Evolutionary conservation across 2,329 filamentous ascomycete species (phyloP), one percentile per base, ranked within the genome.

Genomic region (Neopestalotiopsis rosae): DNA sequence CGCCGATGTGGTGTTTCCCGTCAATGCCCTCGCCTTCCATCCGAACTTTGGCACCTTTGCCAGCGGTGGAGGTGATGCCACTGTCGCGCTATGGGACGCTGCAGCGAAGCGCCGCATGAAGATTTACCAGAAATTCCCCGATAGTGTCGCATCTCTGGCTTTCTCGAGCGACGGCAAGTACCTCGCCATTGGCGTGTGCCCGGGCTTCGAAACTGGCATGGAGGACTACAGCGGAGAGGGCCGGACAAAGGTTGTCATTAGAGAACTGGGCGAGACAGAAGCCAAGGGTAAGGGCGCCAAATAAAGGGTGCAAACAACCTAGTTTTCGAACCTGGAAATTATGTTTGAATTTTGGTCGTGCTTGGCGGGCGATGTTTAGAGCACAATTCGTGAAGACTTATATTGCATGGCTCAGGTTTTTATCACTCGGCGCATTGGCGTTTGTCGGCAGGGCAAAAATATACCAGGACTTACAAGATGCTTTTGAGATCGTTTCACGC

Each of bases 61-160:
- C 0, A 94, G 92, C 13, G 95, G 94, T 34, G 95, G 95, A 59
- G 95, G 94, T 38, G 95, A 98, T 77, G 94, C 94, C 45, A 93
- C 95, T 9, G 94, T 97, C n/a, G 93, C 94, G 5, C 83, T 98
- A 58, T 98, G 95, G 95, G 95, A 98, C 79, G 94, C 93, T 10
- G 91, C 94, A 75, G 93, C 93, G 68, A 98, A 97, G 89, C 88
- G 94, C 76, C 89, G 95, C 79, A 93, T 98, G 80, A 89, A 94
- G 77, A 93, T 97, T 78, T 97, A 97, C 80, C 93, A 94, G 76
- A 92, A 93, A 76, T 94, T 95, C 69, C 87, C 91, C 17, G 90
- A 94, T 58, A 94, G 91, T 76, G 89, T 98, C 7, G 91, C 93
- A 10, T 91, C 92, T 0, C 82, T 97, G 70, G 88, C 89, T 1